Evolutionary conservation across 371 early-diverging fungal genomes (phyloP).

Genomic region (Coemansia sp.): DNA sequence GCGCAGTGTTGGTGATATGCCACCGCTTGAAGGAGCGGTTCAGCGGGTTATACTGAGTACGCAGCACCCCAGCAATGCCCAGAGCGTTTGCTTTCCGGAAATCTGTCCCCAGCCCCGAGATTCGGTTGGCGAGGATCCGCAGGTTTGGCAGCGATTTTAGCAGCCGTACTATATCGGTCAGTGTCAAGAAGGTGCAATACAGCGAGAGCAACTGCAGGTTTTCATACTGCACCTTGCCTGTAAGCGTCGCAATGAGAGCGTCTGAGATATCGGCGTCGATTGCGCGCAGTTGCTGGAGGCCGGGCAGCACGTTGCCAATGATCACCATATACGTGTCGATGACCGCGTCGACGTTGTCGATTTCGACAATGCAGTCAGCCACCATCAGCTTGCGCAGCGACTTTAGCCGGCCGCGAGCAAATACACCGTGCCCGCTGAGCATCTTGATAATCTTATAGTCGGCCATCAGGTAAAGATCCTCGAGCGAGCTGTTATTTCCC

Average conservation of each 20-base stretch:
- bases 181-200: not conserved
- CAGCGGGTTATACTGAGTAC: not conserved
- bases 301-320: conserved; percentile 3
- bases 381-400: conserved; percentile 3
- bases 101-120: not conserved
- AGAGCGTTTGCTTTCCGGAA: not conserved
- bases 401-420: conserved; percentile 2
- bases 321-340: conserved; percentile 6
- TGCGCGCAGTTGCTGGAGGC: not conserved
- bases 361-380: conserved; percentile 2
- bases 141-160: not conserved
- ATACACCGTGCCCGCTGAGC: not conserved
- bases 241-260: conserved; percentile 2
- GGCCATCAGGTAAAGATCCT: conserved; percentile 1
- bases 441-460: conserved; percentile 5
- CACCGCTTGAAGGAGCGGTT: conserved; percentile 5
- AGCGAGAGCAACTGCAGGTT: conserved; percentile 6
- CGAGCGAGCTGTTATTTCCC: not conserved
- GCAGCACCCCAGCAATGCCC: not conserved
- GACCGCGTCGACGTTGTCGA: conserved; percentile 2
- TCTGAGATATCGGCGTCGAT: conserved; percentile 3
- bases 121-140: conserved; percentile 3
- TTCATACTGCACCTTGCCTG: not conserved
- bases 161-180: conserved; percentile 3
- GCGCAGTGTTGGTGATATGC: conserved; percentile 10